Evolutionary conservation across 192 early-diverging fungal genomes (phyloP), one percentile per base, ranked within the genome.

Genomic region (Coemansia sp.): DNA sequence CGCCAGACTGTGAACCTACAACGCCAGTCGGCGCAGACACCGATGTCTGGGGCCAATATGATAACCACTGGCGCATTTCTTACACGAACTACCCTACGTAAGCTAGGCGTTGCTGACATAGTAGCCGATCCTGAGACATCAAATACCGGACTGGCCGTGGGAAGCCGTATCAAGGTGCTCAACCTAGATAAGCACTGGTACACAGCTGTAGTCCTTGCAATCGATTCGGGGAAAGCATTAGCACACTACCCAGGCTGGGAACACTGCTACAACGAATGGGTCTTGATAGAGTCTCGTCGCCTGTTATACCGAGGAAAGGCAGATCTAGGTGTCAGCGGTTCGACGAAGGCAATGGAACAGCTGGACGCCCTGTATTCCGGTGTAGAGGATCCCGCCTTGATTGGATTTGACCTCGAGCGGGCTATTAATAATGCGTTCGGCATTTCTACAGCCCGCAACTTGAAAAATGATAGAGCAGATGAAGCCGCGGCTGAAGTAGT

Each of bases 11-110:
- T 7, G 39, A 46, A 14, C 39, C 17, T 14, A 46, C 39, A 46
- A 46, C 39, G 39, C 39, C 11, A 46, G 39, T 46, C 39, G 14
- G 11, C 3, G 39, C 11, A 10, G 39, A 46, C 11, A 14, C 39
- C 1, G 39, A 3, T 17, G 9, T 46, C 11, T 7, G 11, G 39
- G 5, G 1, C 22, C 23, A 65, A 68, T n/a, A 62, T 80, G 23
- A 46, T 78, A 2, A 80, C 83, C 10, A 84, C 83, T 1, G 83
- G 83, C 11, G 83, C 83, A 11, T 84, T 84, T 55, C 36, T 81
- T 42, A 84, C 83, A 3, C 78, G 83, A 53, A 67, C 73, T 20
- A 77, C 77, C 3, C 72, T 84, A 11, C 73, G 75, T 25, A 69
- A 77, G n/a, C 67, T 84, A 5, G 75, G 76, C 6, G 66, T 76